Percentiles rank a stretch among this genome's conserved stretches.
Conservation (phyloP, 1,139 yeast genomes). For the Hemisphaericaspora xylofermentans region DNA sequence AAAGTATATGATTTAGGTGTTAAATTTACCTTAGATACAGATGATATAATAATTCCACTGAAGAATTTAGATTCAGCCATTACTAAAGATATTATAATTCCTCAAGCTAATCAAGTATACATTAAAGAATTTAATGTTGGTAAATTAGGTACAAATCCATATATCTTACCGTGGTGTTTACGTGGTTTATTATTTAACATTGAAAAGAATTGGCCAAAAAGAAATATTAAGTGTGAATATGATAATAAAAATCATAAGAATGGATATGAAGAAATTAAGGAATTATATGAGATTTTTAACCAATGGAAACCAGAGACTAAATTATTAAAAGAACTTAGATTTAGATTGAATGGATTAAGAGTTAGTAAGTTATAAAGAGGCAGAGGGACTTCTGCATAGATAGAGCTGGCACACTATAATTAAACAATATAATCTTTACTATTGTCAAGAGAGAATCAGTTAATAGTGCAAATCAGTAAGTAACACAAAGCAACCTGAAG, state of each 20-base stretch:
- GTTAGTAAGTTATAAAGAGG: conserved; percentile 42
- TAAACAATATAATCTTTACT: no score
- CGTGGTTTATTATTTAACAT: conserved; percentile 70
- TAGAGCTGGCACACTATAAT: no score
- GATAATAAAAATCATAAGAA: conserved; percentile 29
- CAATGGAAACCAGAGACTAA: conserved; percentile 85
- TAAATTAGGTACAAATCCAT: conserved; percentile 73
- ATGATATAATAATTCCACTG: conserved; percentile 48
- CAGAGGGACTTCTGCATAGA: no score
- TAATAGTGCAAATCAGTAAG: no score
- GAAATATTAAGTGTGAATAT: conserved; percentile 20
- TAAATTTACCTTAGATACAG: conserved; percentile 73
- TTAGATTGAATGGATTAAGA: conserved; percentile 72
- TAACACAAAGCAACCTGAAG: no score
- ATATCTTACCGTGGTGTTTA: conserved; percentile 87
- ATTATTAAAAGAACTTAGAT: conserved; percentile 76
- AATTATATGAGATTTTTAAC: conserved; percentile 69
- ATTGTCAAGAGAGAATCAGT: no score
- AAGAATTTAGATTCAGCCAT: conserved; percentile 15
- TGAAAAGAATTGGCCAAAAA: conserved; percentile 55
- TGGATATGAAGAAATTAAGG: conserved; percentile 54
- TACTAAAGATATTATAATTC: conserved; percentile 7
- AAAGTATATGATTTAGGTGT: conserved; percentile 82
- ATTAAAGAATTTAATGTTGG: conserved; percentile 62
- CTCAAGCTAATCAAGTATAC: conserved; percentile 19